Base-by-base conservation (phyloP, 2,329 filamentous ascomycete species). In the Chlorencoelia australis region DNA sequence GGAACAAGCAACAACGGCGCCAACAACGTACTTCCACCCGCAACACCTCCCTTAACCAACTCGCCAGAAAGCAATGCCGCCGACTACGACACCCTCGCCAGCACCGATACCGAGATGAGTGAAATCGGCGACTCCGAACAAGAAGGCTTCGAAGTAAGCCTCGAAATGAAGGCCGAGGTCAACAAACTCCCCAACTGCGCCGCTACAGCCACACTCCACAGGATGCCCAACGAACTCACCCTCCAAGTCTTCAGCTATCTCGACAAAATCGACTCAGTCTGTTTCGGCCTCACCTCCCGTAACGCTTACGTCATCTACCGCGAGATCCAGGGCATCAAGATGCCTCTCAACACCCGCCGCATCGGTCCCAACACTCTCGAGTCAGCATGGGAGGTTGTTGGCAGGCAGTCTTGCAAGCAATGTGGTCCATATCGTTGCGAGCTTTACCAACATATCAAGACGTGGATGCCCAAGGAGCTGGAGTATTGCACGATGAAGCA, bases 211-310 rank as follows among this genome's bases (percentile, higher is more conserved):
- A 20, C 32, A 31, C 26, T 40, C 45, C 17, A 47, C 42, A 15
- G 24, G 25, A 63, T 79, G 2, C 74, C 75, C 10, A 56, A 66
- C 0, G 75, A 79, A 56, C 60, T 79, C 8, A 73, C 77, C 55
- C 75, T 69, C 44, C 60, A 65, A 42, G 64, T 79, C 44, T 74
- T 77, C 49, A 72, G 75, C 54, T 69, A 71, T 45, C 67, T 79
- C 40, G 75, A 79, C 57, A 71, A 71, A 32, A 76, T 79, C 44
- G 75, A 79, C 57, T 71, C 73, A 50, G 71, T 69, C 25, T 78
- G 73, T 51, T 60, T 79, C 25, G 75, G 72, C 10, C 64, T 79
- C 35, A 68, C 73, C 24, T 73, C 67, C 60, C 64, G 63, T 28
- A 64, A 69, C 52, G 67, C 76, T 45, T 79, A 79, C 55, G 58